Conservation (phyloP, 2,329 filamentous ascomycete genomes). For the Teratosphaeria nubilosa region DNA sequence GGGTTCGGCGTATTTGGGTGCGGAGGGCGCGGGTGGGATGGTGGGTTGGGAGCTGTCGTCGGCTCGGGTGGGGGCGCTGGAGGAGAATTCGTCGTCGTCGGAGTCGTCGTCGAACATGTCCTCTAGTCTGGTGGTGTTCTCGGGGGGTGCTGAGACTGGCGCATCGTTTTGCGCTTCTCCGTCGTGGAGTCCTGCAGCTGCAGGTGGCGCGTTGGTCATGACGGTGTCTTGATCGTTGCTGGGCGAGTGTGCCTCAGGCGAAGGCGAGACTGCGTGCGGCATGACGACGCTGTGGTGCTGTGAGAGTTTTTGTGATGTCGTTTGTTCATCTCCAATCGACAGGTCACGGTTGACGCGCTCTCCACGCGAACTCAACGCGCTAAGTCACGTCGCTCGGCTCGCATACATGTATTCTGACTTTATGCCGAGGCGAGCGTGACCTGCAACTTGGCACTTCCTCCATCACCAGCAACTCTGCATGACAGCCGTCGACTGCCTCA, state of each 20-base stretch:
- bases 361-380: too few relatives aligned
- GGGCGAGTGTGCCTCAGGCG: slow-evolving; percentile 15
- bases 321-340: too few relatives aligned
- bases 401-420: too few relatives aligned
- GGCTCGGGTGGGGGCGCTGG: slow-evolving; percentile 40
- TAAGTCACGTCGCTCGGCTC: too few relatives aligned
- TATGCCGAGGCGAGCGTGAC: too few relatives aligned
- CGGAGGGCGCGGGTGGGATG: slow-evolving; percentile 11
- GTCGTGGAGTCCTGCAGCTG: slow-evolving; percentile 8
- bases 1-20: slow-evolving; percentile 49
- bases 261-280: slow-evolving; percentile 37
- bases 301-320: too few relatives aligned
- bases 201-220: slow-evolving; percentile 24
- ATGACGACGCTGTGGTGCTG: slow-evolving; percentile 17
- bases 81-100: slow-evolving; percentile 48
- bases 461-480: neutral
- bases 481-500: neutral
- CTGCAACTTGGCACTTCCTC: neutral
- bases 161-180: slow-evolving; percentile 9
- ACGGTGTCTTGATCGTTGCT: slow-evolving; percentile 20
- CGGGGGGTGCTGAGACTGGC: slow-evolving; percentile 2
- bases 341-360: too few relatives aligned
- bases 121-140: slow-evolving; percentile 32
- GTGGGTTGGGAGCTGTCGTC: slow-evolving; percentile 31
- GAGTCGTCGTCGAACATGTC: slow-evolving; percentile 50